phyloP scores from a whole-genome alignment of 495 filamentous ascomycete species.

The Margaritispora aquatica region DNA sequence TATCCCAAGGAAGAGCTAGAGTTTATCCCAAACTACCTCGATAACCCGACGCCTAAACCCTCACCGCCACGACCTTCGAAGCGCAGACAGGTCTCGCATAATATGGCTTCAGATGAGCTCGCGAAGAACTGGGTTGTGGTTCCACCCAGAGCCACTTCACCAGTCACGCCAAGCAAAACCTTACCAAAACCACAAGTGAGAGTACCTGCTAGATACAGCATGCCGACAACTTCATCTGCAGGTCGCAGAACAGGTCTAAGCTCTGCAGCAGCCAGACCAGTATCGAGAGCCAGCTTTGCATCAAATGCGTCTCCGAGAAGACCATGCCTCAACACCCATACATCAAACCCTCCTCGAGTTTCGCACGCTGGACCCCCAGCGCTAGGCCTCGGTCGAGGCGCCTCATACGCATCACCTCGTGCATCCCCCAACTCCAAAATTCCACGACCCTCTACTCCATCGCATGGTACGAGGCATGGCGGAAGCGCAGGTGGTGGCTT shows the following conservation, averaged over 20 bases:
- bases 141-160: constrained; percentile 16
- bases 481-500: constrained; percentile 5
- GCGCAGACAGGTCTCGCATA: constrained; percentile 41
- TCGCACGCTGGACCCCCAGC: constrained; percentile 41
- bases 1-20: constrained; percentile 33
- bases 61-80: constrained; percentile 44
- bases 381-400: constrained; percentile 35
- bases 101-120: constrained; percentile 45
- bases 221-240: constrained; percentile 15
- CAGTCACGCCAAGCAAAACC: constrained; percentile 9
- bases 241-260: constrained; percentile 5
- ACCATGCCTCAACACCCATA: constrained; percentile 17
- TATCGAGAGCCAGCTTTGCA: constrained; percentile 24
- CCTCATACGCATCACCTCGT: constrained; percentile 47
- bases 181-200: constrained; percentile 4
- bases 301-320: constrained; percentile 19
- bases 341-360: constrained; percentile 29
- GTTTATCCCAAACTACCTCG: constrained; percentile 30
- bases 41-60: constrained; percentile 31
- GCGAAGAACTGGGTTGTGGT: constrained; percentile 73
- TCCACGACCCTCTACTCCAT: constrained; percentile 15
- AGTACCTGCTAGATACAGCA: constrained; percentile 10
- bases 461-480: background rate
- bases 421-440: constrained; percentile 21
- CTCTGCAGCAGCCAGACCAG: constrained; percentile 8